phyloP scores from a whole-genome alignment of 2,329 filamentous ascomycete species.

The Trichocomaceae sp. region DNA sequence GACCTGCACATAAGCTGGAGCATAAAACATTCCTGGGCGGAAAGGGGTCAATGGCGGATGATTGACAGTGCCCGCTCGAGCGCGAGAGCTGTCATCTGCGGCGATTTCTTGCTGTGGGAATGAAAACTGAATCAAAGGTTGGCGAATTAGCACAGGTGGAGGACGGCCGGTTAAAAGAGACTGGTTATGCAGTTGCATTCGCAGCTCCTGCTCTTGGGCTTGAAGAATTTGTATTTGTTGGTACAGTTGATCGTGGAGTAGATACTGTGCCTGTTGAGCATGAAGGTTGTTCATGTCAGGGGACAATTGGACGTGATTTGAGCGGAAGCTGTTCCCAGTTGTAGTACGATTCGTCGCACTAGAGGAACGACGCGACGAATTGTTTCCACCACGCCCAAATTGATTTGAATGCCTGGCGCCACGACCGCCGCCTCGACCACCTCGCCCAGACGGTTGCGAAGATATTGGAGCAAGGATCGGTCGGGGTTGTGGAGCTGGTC shows the following conservation, averaged over 20 bases:
- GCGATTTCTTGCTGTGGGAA: conserved; percentile 30
- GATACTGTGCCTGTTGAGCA: conserved; percentile 42
- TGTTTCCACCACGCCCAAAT: conserved; percentile 42
- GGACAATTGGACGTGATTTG: conserved; percentile 30
- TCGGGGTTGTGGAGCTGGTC: conserved; percentile 50
- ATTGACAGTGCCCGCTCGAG: conserved; percentile 33
- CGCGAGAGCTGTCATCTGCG: conserved; percentile 31
- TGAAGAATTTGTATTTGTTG: conserved; percentile 47
- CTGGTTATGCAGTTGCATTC: conserved; percentile 43
- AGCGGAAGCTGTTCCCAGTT: conserved; percentile 26
- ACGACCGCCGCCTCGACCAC: conserved; percentile 44
- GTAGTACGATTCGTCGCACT: conserved; percentile 46
- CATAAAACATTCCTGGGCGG: conserved; percentile 32
- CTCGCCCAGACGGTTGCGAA: conserved; percentile 39
- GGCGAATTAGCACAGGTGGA: conserved; percentile 35
- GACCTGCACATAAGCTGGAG: conserved; percentile 31
- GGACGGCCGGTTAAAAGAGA: conserved; percentile 35
- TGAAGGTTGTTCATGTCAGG: conserved; percentile 36
- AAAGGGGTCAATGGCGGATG: conserved; percentile 28
- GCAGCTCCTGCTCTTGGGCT: conserved; percentile 45
- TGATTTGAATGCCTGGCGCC: conserved; percentile 46
- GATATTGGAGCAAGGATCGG: conserved; percentile 44
- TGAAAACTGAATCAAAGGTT: conserved; percentile 37
- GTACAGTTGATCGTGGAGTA: conserved; percentile 44
- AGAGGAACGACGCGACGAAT: conserved; percentile 49